These are phyloP conservation scores for Fusarium globosum DNA, from an alignment of 2,329 filamentous ascomycete genomes.

Conservation along the genomic window DNA sequence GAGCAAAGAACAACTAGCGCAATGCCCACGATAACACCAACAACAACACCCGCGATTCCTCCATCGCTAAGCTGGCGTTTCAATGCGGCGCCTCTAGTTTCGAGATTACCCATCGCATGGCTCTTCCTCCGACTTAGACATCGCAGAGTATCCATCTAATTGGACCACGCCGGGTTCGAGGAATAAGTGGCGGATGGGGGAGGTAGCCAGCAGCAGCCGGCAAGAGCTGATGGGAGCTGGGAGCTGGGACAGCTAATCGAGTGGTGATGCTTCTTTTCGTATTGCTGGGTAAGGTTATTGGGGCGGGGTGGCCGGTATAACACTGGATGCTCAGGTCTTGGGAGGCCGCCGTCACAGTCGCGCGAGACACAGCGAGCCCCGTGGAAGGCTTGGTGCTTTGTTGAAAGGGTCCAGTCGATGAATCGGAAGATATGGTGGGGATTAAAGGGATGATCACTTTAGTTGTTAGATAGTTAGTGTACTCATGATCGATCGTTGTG, in stretches of 20 bases:
- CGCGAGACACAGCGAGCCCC: conserved; percentile 29
- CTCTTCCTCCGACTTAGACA: conserved; percentile 38
- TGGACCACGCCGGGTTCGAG: conserved; percentile 13
- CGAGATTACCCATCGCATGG: conserved; percentile 37
- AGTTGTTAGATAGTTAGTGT: neutral
- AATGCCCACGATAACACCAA: conserved; percentile 51
- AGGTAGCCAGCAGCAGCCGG: conserved; percentile 37
- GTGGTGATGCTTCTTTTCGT: conserved; percentile 25
- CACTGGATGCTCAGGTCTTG: conserved; percentile 23
- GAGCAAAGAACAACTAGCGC: conserved; percentile 52
- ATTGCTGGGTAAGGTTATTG: conserved; percentile 20
- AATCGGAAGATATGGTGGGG: conserved; percentile 12
- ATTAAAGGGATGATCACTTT: conserved; percentile 21
- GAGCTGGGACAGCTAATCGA: conserved; percentile 23
- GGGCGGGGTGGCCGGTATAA: conserved; percentile 37
- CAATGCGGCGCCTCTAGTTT: conserved; percentile 29
- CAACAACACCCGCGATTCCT: conserved; percentile 52
- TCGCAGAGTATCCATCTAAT: conserved; percentile 40
- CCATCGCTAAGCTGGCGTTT: conserved; percentile 50
- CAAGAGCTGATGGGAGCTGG: conserved; percentile 33
- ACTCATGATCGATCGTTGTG: conserved; percentile 38
- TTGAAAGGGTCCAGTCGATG: conserved; percentile 9
- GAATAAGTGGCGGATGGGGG: conserved; percentile 20
- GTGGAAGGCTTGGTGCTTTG: conserved; percentile 33
- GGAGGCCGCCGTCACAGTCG: conserved; percentile 45